phyloP scores from a whole-genome alignment of 768 basidiomycete species.

The Xerocomellus amylosporus region DNA sequence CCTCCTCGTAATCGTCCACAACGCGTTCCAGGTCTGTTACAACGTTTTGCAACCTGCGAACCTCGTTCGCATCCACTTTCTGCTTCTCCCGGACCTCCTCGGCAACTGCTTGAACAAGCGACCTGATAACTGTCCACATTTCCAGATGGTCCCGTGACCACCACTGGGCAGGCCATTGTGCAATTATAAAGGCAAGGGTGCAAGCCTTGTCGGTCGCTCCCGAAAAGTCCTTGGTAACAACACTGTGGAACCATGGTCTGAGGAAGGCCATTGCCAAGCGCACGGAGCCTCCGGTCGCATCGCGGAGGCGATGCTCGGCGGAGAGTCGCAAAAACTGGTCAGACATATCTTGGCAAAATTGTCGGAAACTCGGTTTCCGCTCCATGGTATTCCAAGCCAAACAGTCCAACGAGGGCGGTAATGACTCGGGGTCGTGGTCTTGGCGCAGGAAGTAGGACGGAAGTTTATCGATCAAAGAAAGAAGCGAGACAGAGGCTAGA shows the following conservation, averaged over 20 bases:
- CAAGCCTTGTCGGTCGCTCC: constrained; percentile 37
- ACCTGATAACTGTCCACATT: constrained; percentile 55
- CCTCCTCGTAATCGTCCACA: constrained; percentile 39
- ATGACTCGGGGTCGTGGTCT: constrained; percentile 30
- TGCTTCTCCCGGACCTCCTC: constrained; percentile 61
- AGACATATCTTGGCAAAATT: constrained; percentile 70
- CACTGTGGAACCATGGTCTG: constrained; percentile 64
- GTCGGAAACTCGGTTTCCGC: constrained; percentile 60
- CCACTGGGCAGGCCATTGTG: constrained; percentile 66
- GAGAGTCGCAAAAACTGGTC: constrained; percentile 56
- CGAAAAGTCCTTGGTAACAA: constrained; percentile 41
- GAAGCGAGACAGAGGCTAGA: constrained; percentile 66
- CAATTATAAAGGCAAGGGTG: constrained; percentile 48
- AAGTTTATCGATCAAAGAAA: constrained; percentile 59
- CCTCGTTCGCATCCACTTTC: constrained; percentile 39
- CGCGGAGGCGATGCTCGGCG: constrained; percentile 55
- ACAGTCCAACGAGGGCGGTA: constrained; percentile 33
- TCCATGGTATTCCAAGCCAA: constrained; percentile 56
- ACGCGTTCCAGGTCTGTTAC: constrained; percentile 50
- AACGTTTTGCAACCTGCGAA: constrained; percentile 46
- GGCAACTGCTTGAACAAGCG: constrained; percentile 57
- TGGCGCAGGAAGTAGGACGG: constrained; percentile 65
- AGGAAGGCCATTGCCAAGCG: constrained; percentile 66
- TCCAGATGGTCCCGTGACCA: constrained; percentile 67
- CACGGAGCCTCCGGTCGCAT: constrained; percentile 66